Percentiles rank a stretch among this genome's conserved stretches.
phyloP scores from a whole-genome alignment of 2,329 filamentous ascomycete genomes.

The Fusarium longipes region DNA sequence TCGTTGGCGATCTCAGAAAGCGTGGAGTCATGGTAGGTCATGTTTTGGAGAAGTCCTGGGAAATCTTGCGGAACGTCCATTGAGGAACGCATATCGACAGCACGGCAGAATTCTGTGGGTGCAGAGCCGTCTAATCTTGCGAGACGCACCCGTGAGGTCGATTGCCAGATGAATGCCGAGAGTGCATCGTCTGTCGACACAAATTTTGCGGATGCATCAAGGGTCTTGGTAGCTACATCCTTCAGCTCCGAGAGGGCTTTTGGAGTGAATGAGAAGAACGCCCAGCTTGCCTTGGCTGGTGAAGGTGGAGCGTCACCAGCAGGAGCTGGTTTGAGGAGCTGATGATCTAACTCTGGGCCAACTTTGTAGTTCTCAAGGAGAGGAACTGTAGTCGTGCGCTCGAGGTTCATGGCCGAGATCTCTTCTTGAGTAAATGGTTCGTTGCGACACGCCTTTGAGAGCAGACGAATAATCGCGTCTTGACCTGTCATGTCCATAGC shows the following conservation, averaged over 20 bases:
- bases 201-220: slow-evolving; percentile 42
- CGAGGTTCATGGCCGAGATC: slow-evolving; percentile 55
- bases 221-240: slow-evolving; percentile 12
- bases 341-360: slow-evolving; percentile 51
- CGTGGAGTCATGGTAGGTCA: slow-evolving; percentile 54
- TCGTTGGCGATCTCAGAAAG: slow-evolving; percentile 46
- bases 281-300: slow-evolving; percentile 53
- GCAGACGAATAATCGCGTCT: slow-evolving; percentile 57
- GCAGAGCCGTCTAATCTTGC: slow-evolving; percentile 45
- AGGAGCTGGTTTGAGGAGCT: slow-evolving; percentile 47
- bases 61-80: slow-evolving; percentile 58
- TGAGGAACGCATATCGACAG: slow-evolving; percentile 59
- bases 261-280: slow-evolving; percentile 57
- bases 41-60: slow-evolving; percentile 60
- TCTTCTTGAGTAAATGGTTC: slow-evolving; percentile 61
- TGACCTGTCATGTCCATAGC: slow-evolving; percentile 64
- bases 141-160: slow-evolving; percentile 55
- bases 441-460: slow-evolving; percentile 61
- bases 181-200: slow-evolving; percentile 67
- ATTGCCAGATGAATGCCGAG: slow-evolving; percentile 63
- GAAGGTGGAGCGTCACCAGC: slow-evolving; percentile 16
- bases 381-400: slow-evolving; percentile 53
- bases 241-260: slow-evolving; percentile 57
- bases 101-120: slow-evolving; percentile 56
- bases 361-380: slow-evolving; percentile 54